A percentile compares a stretch with the other conserved stretches of the same genome.
phyloP scores from a whole-genome alignment of 495 filamentous ascomycete genomes.

The Penicillium argentinense region DNA sequence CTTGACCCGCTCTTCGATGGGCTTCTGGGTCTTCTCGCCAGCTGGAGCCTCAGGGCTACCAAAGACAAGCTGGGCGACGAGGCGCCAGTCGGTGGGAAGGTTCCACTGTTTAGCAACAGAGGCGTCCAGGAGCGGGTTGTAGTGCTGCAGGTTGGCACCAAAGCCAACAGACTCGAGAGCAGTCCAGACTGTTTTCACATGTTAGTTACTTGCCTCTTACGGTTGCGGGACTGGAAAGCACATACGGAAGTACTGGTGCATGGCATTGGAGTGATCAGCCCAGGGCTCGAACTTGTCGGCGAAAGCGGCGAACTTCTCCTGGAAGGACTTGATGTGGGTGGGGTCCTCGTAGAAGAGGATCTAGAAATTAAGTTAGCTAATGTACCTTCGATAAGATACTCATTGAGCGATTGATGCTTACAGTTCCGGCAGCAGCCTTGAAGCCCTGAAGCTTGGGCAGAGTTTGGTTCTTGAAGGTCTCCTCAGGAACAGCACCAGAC shows the following conservation, averaged over 20 bases:
- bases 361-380: constrained; percentile 23
- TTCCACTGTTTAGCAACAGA: constrained; percentile 43
- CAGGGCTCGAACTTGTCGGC: constrained; percentile 47
- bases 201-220: neutral
- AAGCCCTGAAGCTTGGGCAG: constrained; percentile 45
- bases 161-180: constrained; percentile 52
- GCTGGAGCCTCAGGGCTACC: constrained; percentile 38
- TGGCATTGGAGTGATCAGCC: constrained; percentile 54
- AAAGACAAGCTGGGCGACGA: constrained; percentile 54
- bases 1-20: constrained; percentile 23
- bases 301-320: constrained; percentile 46
- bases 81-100: constrained; percentile 46
- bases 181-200: constrained; percentile 43
- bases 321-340: constrained; percentile 37
- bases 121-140: constrained; percentile 51
- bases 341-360: constrained; percentile 56
- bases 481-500: constrained; percentile 33
- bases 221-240: constrained; percentile 1
- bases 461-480: constrained; percentile 46
- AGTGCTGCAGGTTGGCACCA: constrained; percentile 57
- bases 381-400: neutral
- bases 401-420: constrained; percentile 19
- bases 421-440: constrained; percentile 49
- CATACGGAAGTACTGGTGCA: constrained; percentile 55
- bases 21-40: constrained; percentile 21